phyloP scores from a whole-genome alignment of 1,284 basidiomycete genomes.

The Leccinum subrobustum region DNA sequence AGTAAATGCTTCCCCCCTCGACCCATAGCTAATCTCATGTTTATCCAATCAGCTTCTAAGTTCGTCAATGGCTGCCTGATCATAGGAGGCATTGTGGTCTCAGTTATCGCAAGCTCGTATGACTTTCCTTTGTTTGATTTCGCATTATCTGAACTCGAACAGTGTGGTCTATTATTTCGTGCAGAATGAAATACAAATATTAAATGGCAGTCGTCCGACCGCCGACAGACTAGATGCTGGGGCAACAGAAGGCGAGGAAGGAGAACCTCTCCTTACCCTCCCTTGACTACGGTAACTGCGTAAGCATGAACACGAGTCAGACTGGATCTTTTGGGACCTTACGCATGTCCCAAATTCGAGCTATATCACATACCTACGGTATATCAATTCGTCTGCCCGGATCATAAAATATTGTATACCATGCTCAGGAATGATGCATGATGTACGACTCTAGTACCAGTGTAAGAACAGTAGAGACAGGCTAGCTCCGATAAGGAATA shows the following conservation, averaged over 20 bases:
- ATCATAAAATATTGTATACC: slow-evolving; percentile 6
- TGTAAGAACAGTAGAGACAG: slow-evolving; percentile 86
- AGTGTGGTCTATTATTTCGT: slow-evolving; percentile 67
- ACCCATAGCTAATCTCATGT: slow-evolving; percentile 10
- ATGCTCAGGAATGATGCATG: not conserved
- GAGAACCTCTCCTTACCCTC: slow-evolving; percentile 52
- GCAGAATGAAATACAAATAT: slow-evolving; percentile 55
- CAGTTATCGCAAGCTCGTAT: slow-evolving; percentile 63
- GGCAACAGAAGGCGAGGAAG: slow-evolving; percentile 64
- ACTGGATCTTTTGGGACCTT: not conserved
- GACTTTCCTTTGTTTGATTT: slow-evolving; percentile 26
- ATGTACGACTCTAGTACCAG: slow-evolving; percentile 52
- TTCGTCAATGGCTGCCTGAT: slow-evolving; percentile 62
- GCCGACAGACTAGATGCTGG: slow-evolving; percentile 58
- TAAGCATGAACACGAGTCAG: not conserved
- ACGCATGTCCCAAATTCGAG: not conserved
- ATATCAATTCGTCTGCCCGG: slow-evolving; percentile 1
- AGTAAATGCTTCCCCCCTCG: slow-evolving; percentile 40
- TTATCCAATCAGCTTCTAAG: slow-evolving; percentile 50
- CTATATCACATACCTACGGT: slow-evolving; percentile 1
- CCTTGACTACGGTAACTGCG: slow-evolving; percentile 2
- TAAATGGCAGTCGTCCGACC: slow-evolving; percentile 50
- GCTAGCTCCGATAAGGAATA: slow-evolving; percentile 87
- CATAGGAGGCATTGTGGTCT: slow-evolving; percentile 54
- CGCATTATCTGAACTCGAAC: slow-evolving; percentile 8